Evolutionary conservation across 306 rosid genomes (phyloP).

Genomic region (Myrica gale): DNA sequence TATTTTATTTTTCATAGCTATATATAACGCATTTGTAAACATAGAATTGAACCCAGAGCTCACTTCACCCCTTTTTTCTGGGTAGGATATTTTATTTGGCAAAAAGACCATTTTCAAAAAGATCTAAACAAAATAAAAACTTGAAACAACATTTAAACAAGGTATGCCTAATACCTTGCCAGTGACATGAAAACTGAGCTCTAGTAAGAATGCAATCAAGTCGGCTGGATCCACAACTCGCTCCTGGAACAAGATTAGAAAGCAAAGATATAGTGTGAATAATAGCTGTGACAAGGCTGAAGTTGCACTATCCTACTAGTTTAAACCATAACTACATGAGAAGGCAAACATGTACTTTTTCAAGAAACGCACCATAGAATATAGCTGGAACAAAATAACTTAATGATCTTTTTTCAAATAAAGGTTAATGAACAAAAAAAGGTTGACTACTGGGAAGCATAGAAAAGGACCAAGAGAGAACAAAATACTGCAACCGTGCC

Average conservation of each 20-base stretch:
- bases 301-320: constrained; percentile 2
- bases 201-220: constrained; percentile 83
- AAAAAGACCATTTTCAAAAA: neutral
- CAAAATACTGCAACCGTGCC: neutral
- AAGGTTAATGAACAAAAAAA: neutral
- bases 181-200: constrained; percentile 94
- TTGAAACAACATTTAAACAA: constrained; percentile 17
- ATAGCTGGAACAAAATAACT: neutral
- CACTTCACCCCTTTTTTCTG: neutral
- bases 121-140: neutral
- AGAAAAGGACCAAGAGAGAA: neutral
- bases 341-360: neutral
- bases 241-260: constrained; percentile 56
- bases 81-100: neutral
- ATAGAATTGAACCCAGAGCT: neutral
- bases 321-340: neutral
- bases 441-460: neutral
- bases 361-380: neutral
- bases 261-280: constrained; percentile 18
- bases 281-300: constrained; percentile 13
- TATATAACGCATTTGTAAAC: neutral
- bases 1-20: neutral
- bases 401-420: neutral
- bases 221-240: constrained; percentile 85
- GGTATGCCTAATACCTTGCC: constrained; percentile 64